A percentile compares a stretch with the other conserved stretches of the same genome.
Conservation (phyloP, 2,329 filamentous ascomycete species). For the Fusarium drepaniforme region DNA sequence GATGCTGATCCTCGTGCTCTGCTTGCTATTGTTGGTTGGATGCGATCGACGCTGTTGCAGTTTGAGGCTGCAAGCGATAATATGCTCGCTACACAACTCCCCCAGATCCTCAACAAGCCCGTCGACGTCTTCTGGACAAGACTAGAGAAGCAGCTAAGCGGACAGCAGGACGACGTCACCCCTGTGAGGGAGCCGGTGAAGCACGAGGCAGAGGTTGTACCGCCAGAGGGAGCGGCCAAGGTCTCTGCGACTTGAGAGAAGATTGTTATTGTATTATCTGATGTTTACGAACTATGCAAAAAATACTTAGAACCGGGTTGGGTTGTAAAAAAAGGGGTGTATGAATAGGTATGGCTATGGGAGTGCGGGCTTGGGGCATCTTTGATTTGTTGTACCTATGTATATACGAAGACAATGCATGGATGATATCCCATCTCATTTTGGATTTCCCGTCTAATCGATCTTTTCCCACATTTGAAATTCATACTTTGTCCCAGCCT, state of each 20-base stretch:
- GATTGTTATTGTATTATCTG: constrained; percentile 41
- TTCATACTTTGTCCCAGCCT: constrained; percentile 74
- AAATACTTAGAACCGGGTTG: constrained; percentile 24
- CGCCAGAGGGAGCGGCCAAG: constrained; percentile 27
- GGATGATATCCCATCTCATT: constrained; percentile 33
- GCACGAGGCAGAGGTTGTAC: constrained; percentile 15
- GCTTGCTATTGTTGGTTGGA: constrained; percentile 68
- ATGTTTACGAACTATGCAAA: constrained; percentile 29
- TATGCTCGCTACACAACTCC: constrained; percentile 47
- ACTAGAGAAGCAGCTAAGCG: constrained; percentile 55
- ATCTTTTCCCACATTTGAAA: constrained; percentile 80
- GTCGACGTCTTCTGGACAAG: constrained; percentile 59
- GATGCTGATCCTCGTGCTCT: constrained; percentile 64
- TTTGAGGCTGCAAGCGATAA: constrained; percentile 65
- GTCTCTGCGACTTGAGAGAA: constrained; percentile 34
- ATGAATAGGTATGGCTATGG: constrained; percentile 33
- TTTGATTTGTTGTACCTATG: constrained; percentile 15
- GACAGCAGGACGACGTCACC: constrained; percentile 42
- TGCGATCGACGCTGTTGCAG: constrained; percentile 60
- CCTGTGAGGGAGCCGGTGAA: constrained; percentile 30
- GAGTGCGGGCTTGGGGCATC: constrained; percentile 17
- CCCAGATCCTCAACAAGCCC: constrained; percentile 51
- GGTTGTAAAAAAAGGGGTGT: constrained; percentile 18
- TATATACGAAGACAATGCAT: constrained; percentile 34
- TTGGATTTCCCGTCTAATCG: constrained; percentile 24